Evolutionary conservation across 73 alveolate species (phyloP).

Genomic region (Symbiodinium pilosum): DNA sequence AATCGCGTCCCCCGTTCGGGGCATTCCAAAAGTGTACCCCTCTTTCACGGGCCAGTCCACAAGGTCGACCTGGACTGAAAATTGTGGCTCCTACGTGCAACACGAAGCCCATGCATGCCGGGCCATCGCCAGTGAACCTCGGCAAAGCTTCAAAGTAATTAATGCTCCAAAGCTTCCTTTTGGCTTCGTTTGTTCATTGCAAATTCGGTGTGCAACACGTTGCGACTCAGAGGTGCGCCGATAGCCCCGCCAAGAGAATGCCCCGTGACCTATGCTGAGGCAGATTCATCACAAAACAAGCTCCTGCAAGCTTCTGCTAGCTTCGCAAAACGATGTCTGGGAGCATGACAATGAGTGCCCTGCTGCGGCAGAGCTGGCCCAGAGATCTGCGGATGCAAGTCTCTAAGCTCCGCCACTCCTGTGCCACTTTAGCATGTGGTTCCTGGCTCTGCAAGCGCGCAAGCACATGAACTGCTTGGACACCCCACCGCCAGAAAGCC

Average conservation of each 20-base stretch:
- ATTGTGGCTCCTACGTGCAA: not conserved
- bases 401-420: constrained; percentile 81
- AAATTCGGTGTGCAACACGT: no score
- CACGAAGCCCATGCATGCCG: not conserved
- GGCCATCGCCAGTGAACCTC: constrained; percentile 3
- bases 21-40: constrained; percentile 78
- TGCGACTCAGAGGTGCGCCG: not conserved
- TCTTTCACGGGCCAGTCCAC: constrained; percentile 24
- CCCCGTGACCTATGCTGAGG: constrained; percentile 73
- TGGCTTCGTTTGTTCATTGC: no score
- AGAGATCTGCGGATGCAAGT: not conserved
- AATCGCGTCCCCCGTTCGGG: constrained; percentile 73
- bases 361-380: not conserved
- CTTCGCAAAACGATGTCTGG: no score
- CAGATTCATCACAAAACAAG: no score
- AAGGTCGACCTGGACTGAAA: constrained; percentile 25
- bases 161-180: not conserved
- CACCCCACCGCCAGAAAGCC: not conserved
- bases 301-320: no score
- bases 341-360: not conserved
- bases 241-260: constrained; percentile 75
- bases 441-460: not conserved
- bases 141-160: not conserved
- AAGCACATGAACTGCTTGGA: not conserved
- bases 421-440: not conserved